A percentile compares a stretch with the other conserved stretches of the same genome.
phyloP scores from a whole-genome alignment of 1,284 basidiomycete species.

The Neonothopanus nambi region DNA sequence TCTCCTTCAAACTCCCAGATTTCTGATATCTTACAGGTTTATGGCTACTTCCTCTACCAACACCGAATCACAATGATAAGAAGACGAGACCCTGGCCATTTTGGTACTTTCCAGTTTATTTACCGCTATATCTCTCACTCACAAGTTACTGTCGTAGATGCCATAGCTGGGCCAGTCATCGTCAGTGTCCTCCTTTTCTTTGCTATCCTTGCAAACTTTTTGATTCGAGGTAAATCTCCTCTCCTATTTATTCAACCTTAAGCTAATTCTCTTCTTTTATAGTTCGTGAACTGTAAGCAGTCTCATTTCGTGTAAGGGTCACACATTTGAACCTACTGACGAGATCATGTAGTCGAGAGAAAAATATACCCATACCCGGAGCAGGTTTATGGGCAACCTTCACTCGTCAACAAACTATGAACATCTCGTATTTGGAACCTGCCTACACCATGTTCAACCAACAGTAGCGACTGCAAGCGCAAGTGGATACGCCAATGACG shows the following conservation, averaged over 20 bases:
- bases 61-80: constrained; percentile 90
- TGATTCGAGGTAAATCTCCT: constrained; percentile 65
- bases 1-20: neutral
- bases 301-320: neutral
- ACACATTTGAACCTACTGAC: neutral
- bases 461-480: too few species aligned
- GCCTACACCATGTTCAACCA: neutral
- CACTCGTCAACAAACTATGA: neutral
- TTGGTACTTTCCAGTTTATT: constrained; percentile 58
- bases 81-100: constrained; percentile 86
- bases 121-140: neutral
- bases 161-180: constrained; percentile 76
- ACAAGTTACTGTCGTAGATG: constrained; percentile 50
- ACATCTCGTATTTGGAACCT: too few species aligned
- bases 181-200: constrained; percentile 81
- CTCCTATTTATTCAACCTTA: neutral
- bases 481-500: too few species aligned
- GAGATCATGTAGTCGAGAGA: constrained; percentile 26
- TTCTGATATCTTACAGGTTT: constrained; percentile 50
- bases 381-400: constrained; percentile 9
- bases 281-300: constrained; percentile 48
- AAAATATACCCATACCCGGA: constrained; percentile 36
- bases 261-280: neutral
- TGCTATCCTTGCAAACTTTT: constrained; percentile 85
- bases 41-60: constrained; percentile 89